These are phyloP conservation scores for Fragaria vesca DNA, from an alignment of 306 rosid species.

Conservation along the genomic window DNA sequence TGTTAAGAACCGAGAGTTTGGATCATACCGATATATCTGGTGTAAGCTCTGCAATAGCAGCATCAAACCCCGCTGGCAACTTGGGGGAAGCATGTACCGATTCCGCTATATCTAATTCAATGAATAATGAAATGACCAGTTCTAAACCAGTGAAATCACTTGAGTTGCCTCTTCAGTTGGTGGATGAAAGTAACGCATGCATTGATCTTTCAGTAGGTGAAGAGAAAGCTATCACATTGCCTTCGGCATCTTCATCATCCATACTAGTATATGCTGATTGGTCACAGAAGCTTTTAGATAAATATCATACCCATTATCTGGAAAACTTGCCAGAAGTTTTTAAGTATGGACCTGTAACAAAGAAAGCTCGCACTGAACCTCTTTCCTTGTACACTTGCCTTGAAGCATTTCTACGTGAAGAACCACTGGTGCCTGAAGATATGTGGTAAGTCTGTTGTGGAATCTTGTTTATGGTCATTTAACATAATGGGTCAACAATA, in stretches of 20 bases:
- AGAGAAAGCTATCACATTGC: conserved; percentile 60
- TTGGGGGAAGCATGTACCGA: conserved; percentile 38
- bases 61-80: conserved; percentile 34
- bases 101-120: conserved; percentile 38
- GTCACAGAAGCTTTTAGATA: conserved; percentile 74
- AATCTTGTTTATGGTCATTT: background rate
- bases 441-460: conserved; percentile 70
- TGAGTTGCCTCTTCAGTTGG: conserved; percentile 71
- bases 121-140: conserved; percentile 41
- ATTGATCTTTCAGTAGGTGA: conserved; percentile 78
- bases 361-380: conserved; percentile 92
- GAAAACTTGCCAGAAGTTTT: conserved; percentile 84
- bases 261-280: conserved; percentile 73
- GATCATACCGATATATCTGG: conserved; percentile 45
- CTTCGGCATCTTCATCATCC: conserved; percentile 43
- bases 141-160: conserved; percentile 40
- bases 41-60: conserved; percentile 40
- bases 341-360: conserved; percentile 77
- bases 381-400: conserved; percentile 93
- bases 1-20: conserved; percentile 53
- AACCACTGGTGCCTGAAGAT: conserved; percentile 97
- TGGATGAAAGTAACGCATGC: conserved; percentile 66
- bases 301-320: conserved; percentile 61
- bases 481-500: background rate
- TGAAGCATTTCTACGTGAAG: conserved; percentile 97